These are phyloP conservation scores for Penicillium concentricum DNA, from an alignment of 2,329 filamentous ascomycete species.

Conservation along the genomic window DNA sequence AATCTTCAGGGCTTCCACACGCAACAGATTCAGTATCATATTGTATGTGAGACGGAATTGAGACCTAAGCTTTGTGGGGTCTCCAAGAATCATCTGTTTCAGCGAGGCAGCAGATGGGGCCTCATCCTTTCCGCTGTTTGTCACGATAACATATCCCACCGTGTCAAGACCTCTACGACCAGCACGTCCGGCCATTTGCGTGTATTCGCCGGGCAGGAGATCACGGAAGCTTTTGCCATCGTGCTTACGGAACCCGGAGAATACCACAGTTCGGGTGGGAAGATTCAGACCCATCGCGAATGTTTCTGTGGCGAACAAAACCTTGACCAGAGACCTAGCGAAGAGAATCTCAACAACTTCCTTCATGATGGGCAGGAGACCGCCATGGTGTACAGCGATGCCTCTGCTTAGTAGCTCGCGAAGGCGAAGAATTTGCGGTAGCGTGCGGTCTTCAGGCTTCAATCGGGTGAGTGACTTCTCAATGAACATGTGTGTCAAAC, in stretches of 20 bases:
- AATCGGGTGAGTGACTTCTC: slow-evolving; percentile 90
- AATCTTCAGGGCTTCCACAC: slow-evolving; percentile 95
- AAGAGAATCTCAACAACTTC: slow-evolving; percentile 97
- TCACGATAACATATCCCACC: slow-evolving; percentile 92
- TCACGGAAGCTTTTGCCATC: slow-evolving; percentile 91
- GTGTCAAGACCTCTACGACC: slow-evolving; percentile 89
- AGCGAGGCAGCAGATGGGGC: slow-evolving; percentile 81
- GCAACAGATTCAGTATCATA: slow-evolving; percentile 95
- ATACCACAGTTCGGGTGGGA: slow-evolving; percentile 93
- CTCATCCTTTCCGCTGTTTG: slow-evolving; percentile 76
- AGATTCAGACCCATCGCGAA: slow-evolving; percentile 98
- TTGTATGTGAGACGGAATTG: slow-evolving; percentile 98
- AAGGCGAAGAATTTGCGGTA: slow-evolving; percentile 90
- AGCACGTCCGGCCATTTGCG: slow-evolving; percentile 95
- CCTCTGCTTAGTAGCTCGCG: slow-evolving; percentile 82
- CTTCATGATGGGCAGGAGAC: slow-evolving; percentile 92
- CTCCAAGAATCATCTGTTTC: slow-evolving; percentile 90
- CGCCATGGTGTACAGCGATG: slow-evolving; percentile 94
- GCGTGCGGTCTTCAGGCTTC: slow-evolving; percentile 80
- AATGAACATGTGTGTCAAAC: slow-evolving; percentile 94
- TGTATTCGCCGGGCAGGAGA: slow-evolving; percentile 91
- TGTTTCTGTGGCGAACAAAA: slow-evolving; percentile 95
- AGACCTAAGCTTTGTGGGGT: slow-evolving; percentile 90
- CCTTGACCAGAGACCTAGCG: slow-evolving; percentile 90
- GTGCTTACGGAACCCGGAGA: slow-evolving; percentile 95